A percentile compares a stretch with the other conserved stretches of the same genome.
Conservation (phyloP, 345 rosid genomes). For the Sapria himalayana region DNA sequence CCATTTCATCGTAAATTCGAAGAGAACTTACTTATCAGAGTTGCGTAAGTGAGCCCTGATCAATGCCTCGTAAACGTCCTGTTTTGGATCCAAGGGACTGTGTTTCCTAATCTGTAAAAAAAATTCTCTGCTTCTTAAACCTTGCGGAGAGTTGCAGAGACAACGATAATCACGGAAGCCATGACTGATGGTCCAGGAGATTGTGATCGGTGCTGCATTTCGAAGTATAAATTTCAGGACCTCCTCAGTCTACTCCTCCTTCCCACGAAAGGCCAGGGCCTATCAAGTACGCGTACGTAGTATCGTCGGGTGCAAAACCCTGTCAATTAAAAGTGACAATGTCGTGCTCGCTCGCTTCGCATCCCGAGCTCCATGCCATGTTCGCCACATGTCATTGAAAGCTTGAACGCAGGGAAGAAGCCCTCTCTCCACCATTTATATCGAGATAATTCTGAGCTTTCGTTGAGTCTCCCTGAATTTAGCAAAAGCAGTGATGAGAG, state of each 20-base stretch:
- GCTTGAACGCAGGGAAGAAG: conserved; percentile 23
- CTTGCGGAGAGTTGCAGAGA: conserved; percentile 28
- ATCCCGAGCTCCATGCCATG: conserved; percentile 19
- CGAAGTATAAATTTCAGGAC: conserved; percentile 46
- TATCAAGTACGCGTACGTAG: conserved; percentile 28
- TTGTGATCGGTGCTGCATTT: conserved; percentile 34
- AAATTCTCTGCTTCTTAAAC: conserved; percentile 34
- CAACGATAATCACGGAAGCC: conserved; percentile 21
- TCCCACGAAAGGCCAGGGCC: conserved; percentile 28
- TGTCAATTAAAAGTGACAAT: conserved; percentile 26
- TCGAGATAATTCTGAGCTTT: conserved; percentile 22
- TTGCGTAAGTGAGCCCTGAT: conserved; percentile 10
- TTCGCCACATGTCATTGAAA: conserved; percentile 33
- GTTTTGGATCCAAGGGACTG: conserved; percentile 14
- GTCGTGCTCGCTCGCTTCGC: conserved; percentile 22
- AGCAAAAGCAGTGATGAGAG: conserved; percentile 31
- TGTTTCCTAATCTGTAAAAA: conserved; percentile 22
- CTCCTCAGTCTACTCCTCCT: conserved; percentile 24
- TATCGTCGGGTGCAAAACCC: conserved; percentile 33
- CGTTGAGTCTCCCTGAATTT: conserved; percentile 24
- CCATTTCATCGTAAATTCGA: conserved; percentile 26
- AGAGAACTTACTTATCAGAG: conserved; percentile 17
- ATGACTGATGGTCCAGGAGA: conserved; percentile 22
- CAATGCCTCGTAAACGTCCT: conserved; percentile 21
- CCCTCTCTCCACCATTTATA: conserved; percentile 28